Conservation (phyloP, 352 stramenopile genomes). For the Pythium guiyangense region DNA sequence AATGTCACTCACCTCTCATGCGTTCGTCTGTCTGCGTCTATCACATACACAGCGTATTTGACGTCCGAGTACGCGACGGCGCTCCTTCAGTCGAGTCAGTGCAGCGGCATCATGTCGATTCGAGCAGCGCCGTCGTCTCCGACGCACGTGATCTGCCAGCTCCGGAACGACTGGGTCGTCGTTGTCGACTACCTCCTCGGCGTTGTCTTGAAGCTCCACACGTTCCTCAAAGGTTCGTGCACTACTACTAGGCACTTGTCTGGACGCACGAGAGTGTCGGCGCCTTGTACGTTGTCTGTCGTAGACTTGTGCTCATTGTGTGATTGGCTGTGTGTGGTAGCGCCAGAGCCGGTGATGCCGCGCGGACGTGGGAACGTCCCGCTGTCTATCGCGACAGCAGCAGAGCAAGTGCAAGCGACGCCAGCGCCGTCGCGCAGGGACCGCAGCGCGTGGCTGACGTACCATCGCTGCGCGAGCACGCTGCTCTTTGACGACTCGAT, state of each 20-base stretch:
- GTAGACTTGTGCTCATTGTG: too few species aligned
- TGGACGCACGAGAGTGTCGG: neutral
- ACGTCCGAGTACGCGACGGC: conserved; percentile 12
- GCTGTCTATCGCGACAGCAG: conserved; percentile 27
- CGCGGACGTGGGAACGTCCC: conserved; percentile 2
- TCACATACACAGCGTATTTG: conserved; percentile 12
- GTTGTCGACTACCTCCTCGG: conserved; percentile 40
- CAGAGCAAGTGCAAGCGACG: conserved; percentile 16
- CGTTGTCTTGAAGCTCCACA: conserved; percentile 48
- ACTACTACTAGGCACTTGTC: neutral
- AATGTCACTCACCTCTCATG: too few species aligned
- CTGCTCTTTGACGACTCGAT: conserved; percentile 49
- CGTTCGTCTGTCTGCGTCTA: neutral
- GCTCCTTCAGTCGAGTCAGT: conserved; percentile 23
- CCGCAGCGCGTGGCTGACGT: conserved; percentile 48
- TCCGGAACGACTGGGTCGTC: conserved; percentile 72
- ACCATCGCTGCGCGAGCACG: conserved; percentile 39
- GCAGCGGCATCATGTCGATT: conserved; percentile 36
- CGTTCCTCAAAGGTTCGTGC: conserved; percentile 38
- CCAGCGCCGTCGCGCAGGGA: neutral
- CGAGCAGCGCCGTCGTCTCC: conserved; percentile 25
- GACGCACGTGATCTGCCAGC: conserved; percentile 50
- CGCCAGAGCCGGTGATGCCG: neutral
- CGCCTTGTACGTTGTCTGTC: too few species aligned
- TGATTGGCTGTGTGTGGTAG: neutral